Evolutionary conservation across 176 grass and related monocot genomes (phyloP).

Genomic region (Phragmites australis): DNA sequence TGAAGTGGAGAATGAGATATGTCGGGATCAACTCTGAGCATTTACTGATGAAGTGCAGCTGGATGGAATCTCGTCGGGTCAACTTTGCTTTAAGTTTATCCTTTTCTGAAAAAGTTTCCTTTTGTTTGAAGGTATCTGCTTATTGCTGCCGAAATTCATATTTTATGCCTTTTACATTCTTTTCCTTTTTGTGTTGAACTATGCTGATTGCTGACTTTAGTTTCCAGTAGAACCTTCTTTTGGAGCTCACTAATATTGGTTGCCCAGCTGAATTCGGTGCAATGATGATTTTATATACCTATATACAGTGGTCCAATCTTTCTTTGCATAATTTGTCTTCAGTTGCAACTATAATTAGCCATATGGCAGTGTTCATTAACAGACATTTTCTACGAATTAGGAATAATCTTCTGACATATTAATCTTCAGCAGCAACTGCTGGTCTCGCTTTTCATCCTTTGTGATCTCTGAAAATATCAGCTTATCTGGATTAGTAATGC

Average conservation of each 20-base stretch:
- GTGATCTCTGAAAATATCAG: neutral
- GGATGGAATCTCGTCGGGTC: neutral
- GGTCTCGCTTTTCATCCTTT: neutral
- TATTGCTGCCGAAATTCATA: neutral
- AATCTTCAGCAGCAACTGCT: neutral
- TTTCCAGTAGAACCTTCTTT: neutral
- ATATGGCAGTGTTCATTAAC: neutral
- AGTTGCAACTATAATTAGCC: neutral
- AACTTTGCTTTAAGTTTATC: constrained; percentile 7
- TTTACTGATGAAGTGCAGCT: constrained; percentile 5
- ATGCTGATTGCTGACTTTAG: neutral
- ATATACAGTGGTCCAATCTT: neutral
- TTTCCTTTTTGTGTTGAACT: neutral
- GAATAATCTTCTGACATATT: neutral
- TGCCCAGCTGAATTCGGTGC: neutral
- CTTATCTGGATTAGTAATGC: constrained; percentile 8
- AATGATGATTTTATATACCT: neutral
- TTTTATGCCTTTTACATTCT: neutral
- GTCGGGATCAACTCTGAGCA: neutral
- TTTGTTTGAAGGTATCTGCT: constrained; percentile 5
- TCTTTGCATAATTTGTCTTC: neutral
- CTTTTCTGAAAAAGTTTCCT: neutral
- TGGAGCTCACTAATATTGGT: neutral
- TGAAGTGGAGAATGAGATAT: constrained; percentile 18
- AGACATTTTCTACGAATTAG: neutral